Conservation (phyloP, 2,329 filamentous ascomycete genomes). For the Diaporthe citriasiana region DNA sequence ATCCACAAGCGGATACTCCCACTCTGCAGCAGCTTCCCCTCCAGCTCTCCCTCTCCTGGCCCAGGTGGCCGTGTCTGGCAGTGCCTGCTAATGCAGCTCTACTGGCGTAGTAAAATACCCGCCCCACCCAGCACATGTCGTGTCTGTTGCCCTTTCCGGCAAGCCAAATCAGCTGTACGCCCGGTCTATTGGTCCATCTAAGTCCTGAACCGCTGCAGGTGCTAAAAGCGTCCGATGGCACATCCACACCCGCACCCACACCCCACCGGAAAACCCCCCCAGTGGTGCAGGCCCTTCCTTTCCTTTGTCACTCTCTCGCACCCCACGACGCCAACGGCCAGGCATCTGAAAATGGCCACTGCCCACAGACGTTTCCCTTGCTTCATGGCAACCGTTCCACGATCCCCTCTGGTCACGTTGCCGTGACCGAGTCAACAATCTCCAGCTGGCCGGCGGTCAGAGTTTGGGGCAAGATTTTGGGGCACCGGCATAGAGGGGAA, state of each 20-base stretch:
- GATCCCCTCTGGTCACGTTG: slow-evolving; percentile 16
- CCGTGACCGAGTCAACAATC: slow-evolving; percentile 22
- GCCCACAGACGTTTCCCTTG: slow-evolving; percentile 5
- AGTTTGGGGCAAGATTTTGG: neutral
- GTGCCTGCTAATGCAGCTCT: slow-evolving; percentile 29
- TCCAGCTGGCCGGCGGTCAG: slow-evolving; percentile 13
- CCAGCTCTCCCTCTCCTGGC: neutral
- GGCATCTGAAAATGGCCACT: slow-evolving; percentile 11
- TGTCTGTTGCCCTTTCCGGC: slow-evolving; percentile 29
- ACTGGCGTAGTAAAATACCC: neutral
- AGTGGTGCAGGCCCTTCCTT: slow-evolving; percentile 1
- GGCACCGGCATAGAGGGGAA: neutral
- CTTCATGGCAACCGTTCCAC: neutral
- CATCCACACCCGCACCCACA: slow-evolving; percentile 21
- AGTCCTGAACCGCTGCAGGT: slow-evolving; percentile 25
- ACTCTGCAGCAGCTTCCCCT: neutral
- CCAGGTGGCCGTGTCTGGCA: slow-evolving; percentile 7
- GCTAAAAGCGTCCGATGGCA: slow-evolving; percentile 24
- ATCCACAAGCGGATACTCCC: slow-evolving; percentile 3
- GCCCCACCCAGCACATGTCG: slow-evolving; percentile 27
- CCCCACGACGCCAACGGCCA: slow-evolving; percentile 18
- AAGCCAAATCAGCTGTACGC: slow-evolving; percentile 21
- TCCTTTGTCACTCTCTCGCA: neutral
- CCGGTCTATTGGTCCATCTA: slow-evolving; percentile 34
- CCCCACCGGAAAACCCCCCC: slow-evolving; percentile 10